A percentile compares a stretch with the other conserved stretches of the same genome.
Conservation (phyloP, 352 stramenopile genomes). For the Phytophthora vignae region DNA sequence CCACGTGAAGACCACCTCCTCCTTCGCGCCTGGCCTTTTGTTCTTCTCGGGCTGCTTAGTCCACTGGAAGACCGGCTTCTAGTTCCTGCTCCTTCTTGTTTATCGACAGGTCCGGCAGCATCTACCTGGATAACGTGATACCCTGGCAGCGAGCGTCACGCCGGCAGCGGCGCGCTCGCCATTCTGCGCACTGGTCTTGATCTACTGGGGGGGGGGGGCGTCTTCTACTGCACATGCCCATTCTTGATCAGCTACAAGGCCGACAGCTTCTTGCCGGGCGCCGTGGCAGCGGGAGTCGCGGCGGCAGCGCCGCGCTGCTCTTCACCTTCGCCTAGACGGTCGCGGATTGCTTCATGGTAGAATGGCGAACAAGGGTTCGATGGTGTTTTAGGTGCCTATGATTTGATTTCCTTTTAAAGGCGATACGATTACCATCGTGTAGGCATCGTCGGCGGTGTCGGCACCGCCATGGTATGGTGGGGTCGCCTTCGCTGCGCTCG, state of each 20-base stretch:
- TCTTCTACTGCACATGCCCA: slow-evolving; percentile 46
- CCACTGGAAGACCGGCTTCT: slow-evolving; percentile 60
- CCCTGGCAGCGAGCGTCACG: not conserved
- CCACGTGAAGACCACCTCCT: slow-evolving; percentile 48
- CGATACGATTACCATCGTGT: not conserved
- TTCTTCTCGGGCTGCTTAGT: slow-evolving; percentile 90
- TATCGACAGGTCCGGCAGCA: not conserved
- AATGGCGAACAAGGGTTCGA: slow-evolving; percentile 66
- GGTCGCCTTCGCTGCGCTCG: too few relatives aligned
- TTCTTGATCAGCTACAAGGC: slow-evolving; percentile 71
- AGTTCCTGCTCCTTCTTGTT: not conserved
- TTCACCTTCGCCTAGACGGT: slow-evolving; percentile 84
- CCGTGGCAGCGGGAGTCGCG: slow-evolving; percentile 13
- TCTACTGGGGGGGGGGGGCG: slow-evolving; percentile 6
- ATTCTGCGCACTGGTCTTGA: not conserved
- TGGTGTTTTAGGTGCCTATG: not conserved
- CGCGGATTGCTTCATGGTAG: slow-evolving; percentile 54
- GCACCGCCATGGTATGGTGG: not conserved
- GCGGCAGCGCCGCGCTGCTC: slow-evolving; percentile 43
- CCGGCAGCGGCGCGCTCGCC: too few relatives aligned
- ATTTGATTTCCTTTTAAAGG: not conserved
- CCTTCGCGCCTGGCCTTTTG: slow-evolving; percentile 65
- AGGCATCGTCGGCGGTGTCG: not conserved
- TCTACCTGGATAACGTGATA: not conserved
- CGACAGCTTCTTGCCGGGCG: slow-evolving; percentile 62